Evolutionary conservation across 2,329 filamentous ascomycete species (phyloP).

Genomic region (Aphanoascus verrucosus): DNA sequence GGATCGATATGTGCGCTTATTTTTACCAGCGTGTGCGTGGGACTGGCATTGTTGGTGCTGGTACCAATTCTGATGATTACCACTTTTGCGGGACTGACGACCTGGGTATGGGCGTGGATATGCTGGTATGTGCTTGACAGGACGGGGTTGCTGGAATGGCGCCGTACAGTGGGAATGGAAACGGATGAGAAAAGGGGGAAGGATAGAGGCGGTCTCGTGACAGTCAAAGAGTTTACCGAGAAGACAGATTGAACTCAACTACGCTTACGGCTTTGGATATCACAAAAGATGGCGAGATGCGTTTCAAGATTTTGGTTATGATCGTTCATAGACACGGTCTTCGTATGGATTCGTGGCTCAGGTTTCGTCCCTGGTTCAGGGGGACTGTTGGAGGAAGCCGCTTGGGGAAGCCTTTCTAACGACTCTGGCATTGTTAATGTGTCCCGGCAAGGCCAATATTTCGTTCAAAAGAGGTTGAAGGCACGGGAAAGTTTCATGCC

Average conservation of each 20-base stretch:
- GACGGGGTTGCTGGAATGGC: conserved; percentile 11
- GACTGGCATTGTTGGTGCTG: conserved; percentile 56
- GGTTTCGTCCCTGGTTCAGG: too few species aligned
- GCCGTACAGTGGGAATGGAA: background rate
- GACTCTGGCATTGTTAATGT: too few species aligned
- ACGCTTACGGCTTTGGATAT: background rate
- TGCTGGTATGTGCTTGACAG: conserved; percentile 36
- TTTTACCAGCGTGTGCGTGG: conserved; percentile 58
- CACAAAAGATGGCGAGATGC: too few species aligned
- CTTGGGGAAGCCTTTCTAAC: too few species aligned
- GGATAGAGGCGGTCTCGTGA: background rate
- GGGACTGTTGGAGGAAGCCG: too few species aligned
- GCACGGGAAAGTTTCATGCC: too few species aligned
- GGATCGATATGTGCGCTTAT: conserved; percentile 42
- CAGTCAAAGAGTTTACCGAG: background rate
- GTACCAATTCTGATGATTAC: conserved; percentile 59
- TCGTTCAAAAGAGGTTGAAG: too few species aligned
- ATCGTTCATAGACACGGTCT: too few species aligned
- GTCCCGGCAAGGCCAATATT: too few species aligned
- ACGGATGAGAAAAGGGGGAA: background rate
- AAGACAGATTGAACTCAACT: background rate
- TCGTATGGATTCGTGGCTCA: too few species aligned
- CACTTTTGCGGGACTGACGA: conserved; percentile 46
- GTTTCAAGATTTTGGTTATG: too few species aligned
- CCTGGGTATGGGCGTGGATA: conserved; percentile 58